A percentile compares a stretch with the other conserved stretches of the same genome.
Conservation (phyloP, 352 stramenopile genomes). For the Globisporangium barbulae region DNA sequence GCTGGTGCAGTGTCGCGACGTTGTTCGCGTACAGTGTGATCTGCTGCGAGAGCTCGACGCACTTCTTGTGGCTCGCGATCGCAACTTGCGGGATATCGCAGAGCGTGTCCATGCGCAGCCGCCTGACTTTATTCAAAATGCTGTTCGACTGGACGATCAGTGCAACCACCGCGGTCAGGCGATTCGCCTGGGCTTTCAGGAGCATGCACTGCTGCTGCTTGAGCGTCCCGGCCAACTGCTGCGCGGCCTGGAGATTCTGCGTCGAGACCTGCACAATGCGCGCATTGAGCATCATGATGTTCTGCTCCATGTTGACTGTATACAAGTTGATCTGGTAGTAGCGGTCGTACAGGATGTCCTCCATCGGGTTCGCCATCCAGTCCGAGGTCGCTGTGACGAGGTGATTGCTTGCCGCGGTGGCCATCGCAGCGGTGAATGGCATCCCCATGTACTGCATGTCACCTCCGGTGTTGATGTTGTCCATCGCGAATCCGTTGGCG, state of each 20-base stretch:
- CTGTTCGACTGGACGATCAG: conserved; percentile 52
- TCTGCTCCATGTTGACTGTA: conserved; percentile 41
- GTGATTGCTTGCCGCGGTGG: conserved; percentile 8
- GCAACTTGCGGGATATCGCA: conserved; percentile 61
- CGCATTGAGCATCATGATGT: conserved; percentile 33
- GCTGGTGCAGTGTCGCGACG: conserved; percentile 32
- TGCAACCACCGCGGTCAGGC: conserved; percentile 41
- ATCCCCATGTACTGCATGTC: conserved; percentile 1
- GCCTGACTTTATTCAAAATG: conserved; percentile 54
- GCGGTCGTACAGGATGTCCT: conserved; percentile 52
- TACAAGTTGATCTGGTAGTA: conserved; percentile 44
- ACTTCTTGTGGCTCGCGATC: conserved; percentile 51
- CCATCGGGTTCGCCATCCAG: conserved; percentile 43
- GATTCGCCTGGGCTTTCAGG: conserved; percentile 22
- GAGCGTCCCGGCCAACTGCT: conserved; percentile 24
- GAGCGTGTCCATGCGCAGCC: conserved; percentile 45
- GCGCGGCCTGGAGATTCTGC: conserved; percentile 36
- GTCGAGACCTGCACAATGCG: conserved; percentile 46
- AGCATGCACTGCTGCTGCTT: conserved; percentile 31
- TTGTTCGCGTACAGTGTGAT: conserved; percentile 41
- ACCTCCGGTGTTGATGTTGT: not conserved
- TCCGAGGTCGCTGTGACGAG: conserved; percentile 22
- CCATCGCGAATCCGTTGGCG: conserved; percentile 1
- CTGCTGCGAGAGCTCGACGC: conserved; percentile 43
- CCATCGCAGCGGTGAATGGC: not conserved